A percentile compares a stretch with the other conserved stretches of the same genome.
These are phyloP conservation scores for Herpotrichia juniperi DNA, from an alignment of 2,329 filamentous ascomycete genomes.

Conservation along the genomic window DNA sequence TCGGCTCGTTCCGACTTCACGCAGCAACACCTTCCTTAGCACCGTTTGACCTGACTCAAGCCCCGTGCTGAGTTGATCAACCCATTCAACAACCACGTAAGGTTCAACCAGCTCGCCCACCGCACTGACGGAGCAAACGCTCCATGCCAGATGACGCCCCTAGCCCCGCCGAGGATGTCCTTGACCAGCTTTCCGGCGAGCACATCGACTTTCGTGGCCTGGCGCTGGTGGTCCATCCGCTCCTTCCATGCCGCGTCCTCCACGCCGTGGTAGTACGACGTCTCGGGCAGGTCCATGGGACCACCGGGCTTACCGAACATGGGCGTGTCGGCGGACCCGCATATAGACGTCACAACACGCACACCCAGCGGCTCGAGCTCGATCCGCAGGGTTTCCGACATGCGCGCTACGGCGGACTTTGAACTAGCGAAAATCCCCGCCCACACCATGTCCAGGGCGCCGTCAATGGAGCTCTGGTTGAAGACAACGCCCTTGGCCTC, in stretches of 20 bases:
- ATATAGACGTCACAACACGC: conserved; percentile 11
- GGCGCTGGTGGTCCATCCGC: conserved; percentile 2
- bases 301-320: conserved; percentile 7
- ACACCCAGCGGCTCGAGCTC: conserved; percentile 56
- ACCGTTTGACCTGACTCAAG: conserved; percentile 5
- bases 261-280: conserved; percentile 20
- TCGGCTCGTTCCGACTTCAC: too few species aligned
- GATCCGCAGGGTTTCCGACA: conserved; percentile 59
- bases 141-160: conserved; percentile 23
- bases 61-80: conserved; percentile 5
- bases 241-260: background rate
- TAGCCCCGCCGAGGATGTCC: conserved; percentile 27
- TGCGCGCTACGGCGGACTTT: conserved; percentile 61
- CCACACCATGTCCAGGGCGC: background rate
- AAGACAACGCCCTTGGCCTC: conserved; percentile 3
- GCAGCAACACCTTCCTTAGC: background rate
- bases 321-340: conserved; percentile 21
- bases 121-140: conserved; percentile 10
- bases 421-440: conserved; percentile 31
- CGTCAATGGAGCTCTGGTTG: background rate
- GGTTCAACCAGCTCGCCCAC: conserved; percentile 3
- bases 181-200: conserved; percentile 26
- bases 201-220: conserved; percentile 4
- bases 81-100: conserved; percentile 3
- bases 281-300: conserved; percentile 13